Evolutionary conservation across 2,329 filamentous ascomycete species (phyloP), one percentile per base, ranked within the genome.

Genomic region (Pestalotiopsis sp.): DNA sequence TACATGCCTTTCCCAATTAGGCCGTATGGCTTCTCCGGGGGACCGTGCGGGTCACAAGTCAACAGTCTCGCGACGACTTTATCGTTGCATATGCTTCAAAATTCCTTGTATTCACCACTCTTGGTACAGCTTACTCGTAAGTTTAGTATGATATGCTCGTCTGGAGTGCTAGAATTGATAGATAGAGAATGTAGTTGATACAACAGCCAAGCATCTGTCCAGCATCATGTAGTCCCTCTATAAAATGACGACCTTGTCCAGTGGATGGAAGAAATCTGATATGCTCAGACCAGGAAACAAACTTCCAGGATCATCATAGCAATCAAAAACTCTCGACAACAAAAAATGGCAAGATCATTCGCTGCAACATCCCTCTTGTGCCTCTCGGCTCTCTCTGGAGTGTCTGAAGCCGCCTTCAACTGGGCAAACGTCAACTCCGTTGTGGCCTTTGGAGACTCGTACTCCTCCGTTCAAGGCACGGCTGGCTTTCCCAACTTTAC

Each of bases 391-490:
- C 44, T 52, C 14, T n/a, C 44, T 52, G 44, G 5, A 52, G 44
- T n/a, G 17, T 52, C 44, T n/a, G 44, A 52, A 20, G 44, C 44
- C 20, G 44, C 44, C 44, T 52, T 52, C 44, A 52, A 52, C n/a
- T 52, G 44, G 44, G 44, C 44, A 52, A 52, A 52, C 44, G n/a
- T 52, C 44, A 52, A 52, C 17, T 52, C 44, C n/a, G 44, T 52
- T 10, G 73, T 84, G 24, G 79, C 81, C 14, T 83, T 83, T 61
- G 81, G 82, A 2, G 81, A 83, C 68, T 81, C 79, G 1, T 83
- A 82, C 68, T 82, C 83, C 9, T 86, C 80, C 66, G 79, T 85
- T 1, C 83, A 85, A 77, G 84, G 84, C 14, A 81, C 80, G 1
- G 73, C 78, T 26, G 84, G 84, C 6, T 79, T 75, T 35, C 75